These are phyloP conservation scores for Colletotrichum musicola DNA, from an alignment of 2,329 filamentous ascomycete species.

Conservation along the genomic window DNA sequence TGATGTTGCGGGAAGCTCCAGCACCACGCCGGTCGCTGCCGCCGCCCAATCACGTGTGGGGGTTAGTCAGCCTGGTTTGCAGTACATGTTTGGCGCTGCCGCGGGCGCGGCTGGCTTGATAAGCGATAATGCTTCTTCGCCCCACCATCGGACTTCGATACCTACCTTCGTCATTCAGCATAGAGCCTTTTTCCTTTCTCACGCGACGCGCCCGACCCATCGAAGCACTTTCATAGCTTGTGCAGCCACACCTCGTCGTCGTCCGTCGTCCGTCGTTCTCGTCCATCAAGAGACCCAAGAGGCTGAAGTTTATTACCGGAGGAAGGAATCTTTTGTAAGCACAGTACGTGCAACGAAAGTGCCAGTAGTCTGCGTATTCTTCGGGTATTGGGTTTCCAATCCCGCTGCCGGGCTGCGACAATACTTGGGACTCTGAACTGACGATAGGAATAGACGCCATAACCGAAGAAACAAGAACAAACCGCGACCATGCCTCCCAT, in stretches of 20 bases:
- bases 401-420: too few species aligned
- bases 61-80: constrained; percentile 29
- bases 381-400: too few species aligned
- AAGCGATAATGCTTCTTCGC: constrained; percentile 10
- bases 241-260: too few species aligned
- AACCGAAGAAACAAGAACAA: not conserved
- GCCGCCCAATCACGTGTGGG: constrained; percentile 36
- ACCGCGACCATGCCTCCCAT: constrained; percentile 76
- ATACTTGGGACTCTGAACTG: not conserved
- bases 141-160: constrained; percentile 18
- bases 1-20: constrained; percentile 34
- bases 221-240: too few species aligned
- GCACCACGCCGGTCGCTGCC: not conserved
- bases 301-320: too few species aligned
- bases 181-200: not conserved
- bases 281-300: too few species aligned
- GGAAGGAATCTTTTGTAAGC: too few species aligned
- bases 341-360: too few species aligned
- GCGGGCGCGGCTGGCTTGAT: not conserved
- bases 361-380: too few species aligned
- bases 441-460: too few species aligned
- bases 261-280: too few species aligned
- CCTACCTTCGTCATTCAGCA: constrained; percentile 16
- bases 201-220: constrained; percentile 1
- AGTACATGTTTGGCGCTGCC: not conserved